Conservation (phyloP, 306 rosid species). For the Sesbania bispinosa region DNA sequence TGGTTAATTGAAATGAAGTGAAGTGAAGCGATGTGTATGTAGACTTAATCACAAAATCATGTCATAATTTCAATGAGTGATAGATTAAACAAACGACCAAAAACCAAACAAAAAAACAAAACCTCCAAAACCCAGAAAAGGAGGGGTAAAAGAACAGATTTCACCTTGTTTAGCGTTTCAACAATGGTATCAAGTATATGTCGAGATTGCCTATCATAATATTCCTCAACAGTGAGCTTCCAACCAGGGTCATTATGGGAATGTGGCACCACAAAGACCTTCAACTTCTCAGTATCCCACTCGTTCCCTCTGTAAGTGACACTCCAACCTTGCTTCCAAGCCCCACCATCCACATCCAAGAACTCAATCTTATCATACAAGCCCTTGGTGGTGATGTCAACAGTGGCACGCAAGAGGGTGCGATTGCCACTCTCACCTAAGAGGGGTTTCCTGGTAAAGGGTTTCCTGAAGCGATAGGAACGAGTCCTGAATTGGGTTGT, state of each 20-base stretch:
- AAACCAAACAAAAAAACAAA: neutral
- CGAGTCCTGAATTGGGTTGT: constrained; percentile 44
- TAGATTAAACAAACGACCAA: neutral
- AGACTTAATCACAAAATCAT: neutral
- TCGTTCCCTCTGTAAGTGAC: constrained; percentile 82
- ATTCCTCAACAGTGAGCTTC: constrained; percentile 92
- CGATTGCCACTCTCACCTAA: neutral
- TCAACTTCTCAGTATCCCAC: constrained; percentile 90
- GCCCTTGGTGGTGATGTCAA: constrained; percentile 83
- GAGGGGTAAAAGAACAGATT: neutral
- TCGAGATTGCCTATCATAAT: constrained; percentile 76
- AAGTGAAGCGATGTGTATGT: neutral
- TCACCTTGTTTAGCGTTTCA: constrained; percentile 72
- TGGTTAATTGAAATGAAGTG: neutral
- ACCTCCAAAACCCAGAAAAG: neutral
- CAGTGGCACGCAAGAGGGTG: constrained; percentile 38
- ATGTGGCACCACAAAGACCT: constrained; percentile 89
- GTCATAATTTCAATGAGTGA: neutral
- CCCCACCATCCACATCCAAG: constrained; percentile 80
- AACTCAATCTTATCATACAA: constrained; percentile 82
- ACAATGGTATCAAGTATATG: constrained; percentile 92
- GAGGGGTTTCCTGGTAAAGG: constrained; percentile 39
- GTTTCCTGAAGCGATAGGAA: constrained; percentile 39
- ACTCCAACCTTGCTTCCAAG: constrained; percentile 97
- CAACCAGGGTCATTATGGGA: constrained; percentile 99